Base-by-base conservation (phyloP, 345 rosid genomes). In the Raphanus sativus region DNA sequence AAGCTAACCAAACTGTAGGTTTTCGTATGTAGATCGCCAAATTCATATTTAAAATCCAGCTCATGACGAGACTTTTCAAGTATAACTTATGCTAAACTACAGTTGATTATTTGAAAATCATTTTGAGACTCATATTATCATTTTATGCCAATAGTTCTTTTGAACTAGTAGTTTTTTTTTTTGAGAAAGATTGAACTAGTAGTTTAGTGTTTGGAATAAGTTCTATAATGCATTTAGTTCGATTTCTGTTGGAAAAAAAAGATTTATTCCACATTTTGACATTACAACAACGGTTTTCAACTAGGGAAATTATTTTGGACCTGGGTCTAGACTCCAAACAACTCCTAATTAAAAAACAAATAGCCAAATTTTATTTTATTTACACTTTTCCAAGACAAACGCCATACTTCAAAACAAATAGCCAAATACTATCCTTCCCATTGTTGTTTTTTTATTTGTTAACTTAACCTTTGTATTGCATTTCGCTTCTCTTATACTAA, bases 1-100 rank as follows among this genome's bases (percentile, higher is more conserved):
- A 69, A 69, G 65, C 58, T 52, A 62, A 11, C 45, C 75, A 69
- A 25, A 62, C 55, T 16, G n/a, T 50, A 69, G 28, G 56, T 69
- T 12, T 48, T 26, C 21, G 7, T 64, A 62, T 15, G 58, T 58
- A 48, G 10, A 34, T 50, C 36, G 32, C 75, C 65, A 69, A 68
- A 26, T 50, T 29, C 40, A 33, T 16, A 34, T 34, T 34, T 1
- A 25, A 62, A 61, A 34, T 26, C 67, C 67, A 62, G 64, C 64
- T 50, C 24, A 52, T 62, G 36, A 62, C 28, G 34, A 34, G 75
- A 62, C 56, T 50, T 7, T 34, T 62, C 24, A 25, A 25, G 25
- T 63, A 50, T 33, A 60, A 2, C 40, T 50, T 50, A 50, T n/a
- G 21, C 55, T 4, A 2, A n/a, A 30, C 56, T 69, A 34, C 4